Percentiles rank a stretch among this genome's conserved stretches.
Evolutionary conservation across 164 flowering plant genomes (phyloP).

Genomic region (Euptelea pleiosperma): DNA sequence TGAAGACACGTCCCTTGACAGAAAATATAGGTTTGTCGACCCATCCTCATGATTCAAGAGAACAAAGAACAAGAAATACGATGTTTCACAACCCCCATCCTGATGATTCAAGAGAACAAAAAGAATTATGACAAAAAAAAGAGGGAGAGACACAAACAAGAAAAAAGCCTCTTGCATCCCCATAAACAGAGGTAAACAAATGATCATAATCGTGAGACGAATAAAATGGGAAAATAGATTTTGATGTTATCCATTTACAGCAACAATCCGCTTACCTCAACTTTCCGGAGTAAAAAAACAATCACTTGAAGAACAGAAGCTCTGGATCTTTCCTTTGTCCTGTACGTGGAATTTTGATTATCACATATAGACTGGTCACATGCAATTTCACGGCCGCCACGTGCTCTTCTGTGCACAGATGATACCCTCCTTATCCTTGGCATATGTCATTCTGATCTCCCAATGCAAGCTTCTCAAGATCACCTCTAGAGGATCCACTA

Average conservation of each 20-base stretch:
- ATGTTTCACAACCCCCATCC: too few species aligned
- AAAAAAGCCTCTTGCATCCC: not conserved
- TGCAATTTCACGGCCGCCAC: slow-evolving; percentile 66
- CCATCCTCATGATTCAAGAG: too few species aligned
- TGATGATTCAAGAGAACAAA: too few species aligned
- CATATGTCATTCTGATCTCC: slow-evolving; percentile 80
- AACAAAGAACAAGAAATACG: too few species aligned
- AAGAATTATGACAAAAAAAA: too few species aligned
- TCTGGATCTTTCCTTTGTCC: not conserved
- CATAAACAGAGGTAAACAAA: not conserved
- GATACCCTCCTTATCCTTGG: slow-evolving; percentile 71
- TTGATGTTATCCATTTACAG: not conserved
- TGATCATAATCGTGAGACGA: not conserved
- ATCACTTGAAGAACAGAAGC: slow-evolving; percentile 4
- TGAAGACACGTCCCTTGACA: too few species aligned
- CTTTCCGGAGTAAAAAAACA: too few species aligned
- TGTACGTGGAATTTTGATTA: not conserved
- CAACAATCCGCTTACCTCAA: slow-evolving; percentile 1
- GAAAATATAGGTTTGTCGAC: too few species aligned
- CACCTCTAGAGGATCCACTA: slow-evolving; percentile 62
- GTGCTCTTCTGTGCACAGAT: slow-evolving; percentile 72
- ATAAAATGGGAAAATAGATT: not conserved
- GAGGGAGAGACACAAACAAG: not conserved
- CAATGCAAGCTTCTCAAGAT: slow-evolving; percentile 75
- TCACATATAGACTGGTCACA: not conserved